Evolutionary conservation across 495 filamentous ascomycete species (phyloP).

Genomic region (Tuber calosporum): DNA sequence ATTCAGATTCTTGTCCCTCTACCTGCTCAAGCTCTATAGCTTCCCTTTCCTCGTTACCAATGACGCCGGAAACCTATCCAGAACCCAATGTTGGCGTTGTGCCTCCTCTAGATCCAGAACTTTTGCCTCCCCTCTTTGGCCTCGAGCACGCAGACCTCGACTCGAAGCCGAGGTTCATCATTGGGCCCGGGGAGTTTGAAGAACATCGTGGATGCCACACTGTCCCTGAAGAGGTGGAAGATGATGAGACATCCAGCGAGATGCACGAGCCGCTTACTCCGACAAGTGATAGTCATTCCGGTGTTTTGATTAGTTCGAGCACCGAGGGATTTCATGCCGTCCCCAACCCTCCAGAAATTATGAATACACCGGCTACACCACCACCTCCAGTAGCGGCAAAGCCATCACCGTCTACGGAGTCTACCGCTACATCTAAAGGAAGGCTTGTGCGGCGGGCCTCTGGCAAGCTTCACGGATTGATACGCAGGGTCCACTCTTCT

Average conservation of each 20-base stretch:
- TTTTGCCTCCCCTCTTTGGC: slow-evolving; percentile 30
- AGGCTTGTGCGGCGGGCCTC: slow-evolving; percentile 33
- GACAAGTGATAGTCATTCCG: slow-evolving; percentile 36
- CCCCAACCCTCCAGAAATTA: slow-evolving; percentile 18
- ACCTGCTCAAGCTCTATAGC: slow-evolving; percentile 42
- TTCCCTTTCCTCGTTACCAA: slow-evolving; percentile 37
- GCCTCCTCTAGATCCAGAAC: slow-evolving; percentile 36
- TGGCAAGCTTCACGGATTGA: slow-evolving; percentile 32
- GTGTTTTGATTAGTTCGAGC: slow-evolving; percentile 35
- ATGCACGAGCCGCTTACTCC: slow-evolving; percentile 40
- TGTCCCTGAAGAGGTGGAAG: slow-evolving; percentile 40
- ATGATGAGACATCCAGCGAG: slow-evolving; percentile 40
- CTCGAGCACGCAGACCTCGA: slow-evolving; percentile 23
- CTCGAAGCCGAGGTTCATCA: slow-evolving; percentile 31
- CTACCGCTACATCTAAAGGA: slow-evolving; percentile 11
- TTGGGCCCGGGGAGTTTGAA: slow-evolving; percentile 36
- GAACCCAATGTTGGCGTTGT: slow-evolving; percentile 34
- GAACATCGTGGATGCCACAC: slow-evolving; percentile 38
- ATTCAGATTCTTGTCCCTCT: slow-evolving; percentile 40
- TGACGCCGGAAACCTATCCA: slow-evolving; percentile 41
- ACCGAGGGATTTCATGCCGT: slow-evolving; percentile 30
- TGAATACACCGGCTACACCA: slow-evolving; percentile 35
- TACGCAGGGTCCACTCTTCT: slow-evolving; percentile 37
- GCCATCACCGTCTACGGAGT: slow-evolving; percentile 14
- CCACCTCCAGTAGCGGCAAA: slow-evolving; percentile 19